A percentile compares a stretch with the other conserved stretches of the same genome.
phyloP scores from a whole-genome alignment of 2,329 filamentous ascomycete species.

The Teratosphaeria zuluensis region DNA sequence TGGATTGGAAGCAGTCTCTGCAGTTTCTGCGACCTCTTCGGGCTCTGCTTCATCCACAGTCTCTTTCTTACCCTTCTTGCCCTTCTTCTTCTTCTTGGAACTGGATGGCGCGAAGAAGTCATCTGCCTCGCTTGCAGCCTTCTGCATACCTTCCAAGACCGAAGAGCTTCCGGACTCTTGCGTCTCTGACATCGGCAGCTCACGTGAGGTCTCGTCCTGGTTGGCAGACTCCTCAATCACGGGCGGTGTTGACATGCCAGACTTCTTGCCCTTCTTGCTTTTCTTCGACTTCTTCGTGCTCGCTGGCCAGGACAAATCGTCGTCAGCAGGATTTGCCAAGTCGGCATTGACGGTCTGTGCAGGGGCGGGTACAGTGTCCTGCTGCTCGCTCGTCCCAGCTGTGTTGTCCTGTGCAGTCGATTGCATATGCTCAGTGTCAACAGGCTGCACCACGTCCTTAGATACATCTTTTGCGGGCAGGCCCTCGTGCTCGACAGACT shows the following conservation, averaged over 20 bases:
- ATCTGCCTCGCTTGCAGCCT: neutral
- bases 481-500: neutral
- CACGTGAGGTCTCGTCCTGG: neutral
- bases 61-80: conserved; percentile 14
- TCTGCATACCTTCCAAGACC: neutral
- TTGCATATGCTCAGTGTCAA: neutral
- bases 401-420: neutral
- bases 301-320: conserved; percentile 5
- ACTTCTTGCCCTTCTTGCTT: conserved; percentile 16
- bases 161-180: neutral
- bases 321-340: neutral
- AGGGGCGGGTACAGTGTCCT: neutral
- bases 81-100: conserved; percentile 3
- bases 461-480: neutral
- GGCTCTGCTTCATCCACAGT: neutral
- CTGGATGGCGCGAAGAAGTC: neutral
- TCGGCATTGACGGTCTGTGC: neutral
- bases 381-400: neutral
- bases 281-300: conserved; percentile 24
- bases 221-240: neutral
- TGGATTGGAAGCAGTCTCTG: neutral
- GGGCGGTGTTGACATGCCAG: neutral
- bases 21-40: neutral
- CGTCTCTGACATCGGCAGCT: neutral
- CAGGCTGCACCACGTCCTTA: neutral